These are phyloP conservation scores for Pichia kluyveri DNA, from an alignment of 805 yeast genomes.

Conservation along the genomic window DNA sequence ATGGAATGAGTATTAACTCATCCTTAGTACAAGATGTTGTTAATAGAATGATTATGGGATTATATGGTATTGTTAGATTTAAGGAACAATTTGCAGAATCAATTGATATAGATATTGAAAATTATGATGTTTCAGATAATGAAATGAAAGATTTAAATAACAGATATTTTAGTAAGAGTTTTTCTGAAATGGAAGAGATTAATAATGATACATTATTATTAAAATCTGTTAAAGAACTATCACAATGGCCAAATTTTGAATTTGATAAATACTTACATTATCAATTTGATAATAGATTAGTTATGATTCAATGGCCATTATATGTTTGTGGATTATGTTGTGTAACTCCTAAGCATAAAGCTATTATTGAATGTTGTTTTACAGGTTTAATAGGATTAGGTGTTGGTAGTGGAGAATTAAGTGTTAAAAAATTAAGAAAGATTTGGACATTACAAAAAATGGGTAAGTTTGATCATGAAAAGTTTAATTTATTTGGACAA, in stretches of 20 bases:
- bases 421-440: constrained; percentile 21
- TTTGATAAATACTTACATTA: constrained; percentile 23
- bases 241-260: constrained; percentile 12
- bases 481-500: constrained; percentile 16
- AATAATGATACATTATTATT: not conserved
- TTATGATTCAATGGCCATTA: constrained; percentile 31
- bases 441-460: constrained; percentile 25
- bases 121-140: not conserved
- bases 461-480: constrained; percentile 17
- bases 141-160: constrained; percentile 1
- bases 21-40: constrained; percentile 24
- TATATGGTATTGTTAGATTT: constrained; percentile 17
- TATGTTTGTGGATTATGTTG: constrained; percentile 28
- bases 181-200: constrained; percentile 2
- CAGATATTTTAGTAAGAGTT: not conserved
- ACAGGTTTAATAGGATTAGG: constrained; percentile 26
- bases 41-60: constrained; percentile 22
- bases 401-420: constrained; percentile 29
- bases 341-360: constrained; percentile 21
- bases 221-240: not conserved
- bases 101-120: not conserved
- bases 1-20: constrained; percentile 20
- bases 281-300: constrained; percentile 27
- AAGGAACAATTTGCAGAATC: constrained; percentile 4
- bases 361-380: constrained; percentile 28